These are phyloP conservation scores for Lachancea meyersii DNA, from an alignment of 805 yeast genomes.

Conservation along the genomic window DNA sequence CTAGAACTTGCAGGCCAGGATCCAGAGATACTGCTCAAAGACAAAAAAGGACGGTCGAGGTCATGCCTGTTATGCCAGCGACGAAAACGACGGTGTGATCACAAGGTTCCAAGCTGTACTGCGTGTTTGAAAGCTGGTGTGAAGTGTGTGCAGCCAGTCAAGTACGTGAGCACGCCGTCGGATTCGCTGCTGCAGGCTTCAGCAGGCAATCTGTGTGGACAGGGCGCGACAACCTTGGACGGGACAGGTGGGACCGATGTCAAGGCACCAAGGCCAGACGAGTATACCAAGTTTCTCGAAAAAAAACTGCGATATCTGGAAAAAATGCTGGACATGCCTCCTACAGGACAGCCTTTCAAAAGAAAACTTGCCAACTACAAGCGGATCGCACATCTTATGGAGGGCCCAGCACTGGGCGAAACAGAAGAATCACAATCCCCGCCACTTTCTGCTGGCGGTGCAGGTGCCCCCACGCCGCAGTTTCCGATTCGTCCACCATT, in stretches of 20 bases:
- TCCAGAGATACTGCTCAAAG: slow-evolving; percentile 28
- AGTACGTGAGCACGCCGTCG: slow-evolving; percentile 33
- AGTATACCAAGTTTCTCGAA: slow-evolving; percentile 52
- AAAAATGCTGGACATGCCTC: slow-evolving; percentile 33
- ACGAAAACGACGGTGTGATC: slow-evolving; percentile 61
- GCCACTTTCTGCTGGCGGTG: too few relatives aligned
- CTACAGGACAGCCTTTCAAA: slow-evolving; percentile 25
- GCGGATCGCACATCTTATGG: slow-evolving; percentile 34
- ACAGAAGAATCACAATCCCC: too few relatives aligned
- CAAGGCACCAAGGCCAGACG: slow-evolving; percentile 36
- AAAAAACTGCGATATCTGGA: slow-evolving; percentile 49
- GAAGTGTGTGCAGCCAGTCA: slow-evolving; percentile 57
- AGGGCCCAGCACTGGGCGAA: slow-evolving; percentile 4
- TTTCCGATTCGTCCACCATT: background rate
- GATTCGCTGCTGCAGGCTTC: slow-evolving; percentile 1
- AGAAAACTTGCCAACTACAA: slow-evolving; percentile 34
- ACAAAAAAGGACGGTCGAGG: slow-evolving; percentile 51
- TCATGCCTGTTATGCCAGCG: slow-evolving; percentile 52
- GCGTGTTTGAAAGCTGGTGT: slow-evolving; percentile 60
- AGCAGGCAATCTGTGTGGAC: background rate
- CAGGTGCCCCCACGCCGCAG: background rate
- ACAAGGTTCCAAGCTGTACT: slow-evolving; percentile 56
- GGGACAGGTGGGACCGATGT: background rate
- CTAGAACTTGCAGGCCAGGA: slow-evolving; percentile 31
- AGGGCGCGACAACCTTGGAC: background rate